Percentiles rank a stretch among this genome's conserved stretches.
phyloP scores from a whole-genome alignment of 495 filamentous ascomycete species.

The Hamigera avellanea region DNA sequence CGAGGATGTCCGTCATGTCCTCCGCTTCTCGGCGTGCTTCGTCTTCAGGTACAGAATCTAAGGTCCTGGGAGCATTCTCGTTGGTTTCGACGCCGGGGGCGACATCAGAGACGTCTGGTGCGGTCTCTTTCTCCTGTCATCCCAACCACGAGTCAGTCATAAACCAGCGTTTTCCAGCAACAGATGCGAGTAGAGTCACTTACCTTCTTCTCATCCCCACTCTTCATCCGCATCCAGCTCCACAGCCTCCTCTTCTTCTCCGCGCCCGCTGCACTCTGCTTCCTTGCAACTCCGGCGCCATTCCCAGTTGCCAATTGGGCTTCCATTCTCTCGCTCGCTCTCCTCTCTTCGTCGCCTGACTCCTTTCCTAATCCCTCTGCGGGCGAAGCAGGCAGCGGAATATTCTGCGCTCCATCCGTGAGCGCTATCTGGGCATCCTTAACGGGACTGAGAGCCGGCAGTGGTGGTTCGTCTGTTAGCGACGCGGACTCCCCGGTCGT shows the following conservation, averaged over 20 bases:
- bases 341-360: slow-evolving; percentile 22
- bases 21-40: slow-evolving; percentile 50
- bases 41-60: slow-evolving; percentile 2
- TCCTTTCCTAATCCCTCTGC: slow-evolving; percentile 26
- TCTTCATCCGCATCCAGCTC: slow-evolving; percentile 34
- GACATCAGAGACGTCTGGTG: neutral
- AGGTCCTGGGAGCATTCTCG: slow-evolving; percentile 3
- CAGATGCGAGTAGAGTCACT: no score
- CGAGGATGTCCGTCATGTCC: slow-evolving; percentile 66
- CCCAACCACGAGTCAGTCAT: neutral
- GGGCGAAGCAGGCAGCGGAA: slow-evolving; percentile 28
- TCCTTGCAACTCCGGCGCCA: no score
- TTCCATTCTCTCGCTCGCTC: slow-evolving; percentile 13
- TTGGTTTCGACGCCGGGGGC: slow-evolving; percentile 10
- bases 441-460: slow-evolving; percentile 1
- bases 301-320: no score
- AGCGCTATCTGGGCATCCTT: slow-evolving; percentile 19
- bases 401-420: slow-evolving; percentile 17
- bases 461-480: slow-evolving; percentile 1
- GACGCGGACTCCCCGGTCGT: slow-evolving; percentile 6
- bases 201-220: slow-evolving; percentile 28
- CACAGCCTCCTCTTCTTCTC: slow-evolving; percentile 33
- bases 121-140: no score
- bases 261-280: slow-evolving; percentile 12
- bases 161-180: slow-evolving; percentile 5